Evolutionary conservation across 192 early-diverging fungal genomes (phyloP), one percentile per base, ranked within the genome.

Genomic region (Rhizophlyctis rosea): DNA sequence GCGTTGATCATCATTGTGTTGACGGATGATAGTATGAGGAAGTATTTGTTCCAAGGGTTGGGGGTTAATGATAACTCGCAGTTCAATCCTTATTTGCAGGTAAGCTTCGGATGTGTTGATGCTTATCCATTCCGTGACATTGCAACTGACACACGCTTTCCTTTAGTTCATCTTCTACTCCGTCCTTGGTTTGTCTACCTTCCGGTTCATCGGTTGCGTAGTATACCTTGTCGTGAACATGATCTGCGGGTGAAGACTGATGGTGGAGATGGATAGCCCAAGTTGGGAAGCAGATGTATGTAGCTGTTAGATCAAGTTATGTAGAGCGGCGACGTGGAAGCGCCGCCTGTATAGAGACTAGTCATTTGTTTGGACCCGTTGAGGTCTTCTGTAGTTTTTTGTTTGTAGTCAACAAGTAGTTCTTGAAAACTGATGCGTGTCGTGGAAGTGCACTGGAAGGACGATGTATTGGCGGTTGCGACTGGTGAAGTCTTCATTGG

Each of bases 101-200:
- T 63, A 39, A 28, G 56, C 32, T 57, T 57, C 11, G 7, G 35
- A 34, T 68, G 13, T 68, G 11, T 3, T 31, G 44, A 2, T 18
- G 28, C 18, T 30, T 27, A n/a, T 28, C 21, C 1, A 23, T 11
- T 69, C 29, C 0, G 11, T 25, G 24, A 47, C 4, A 14, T 64
- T 23, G 29, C 29, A 32, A 4, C 25, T 29, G 11, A 25, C 35
- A 62, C 25, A 39, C 27, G 49, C n/a, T 62, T 47, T 64, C 36
- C 51, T 35, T 64, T 67, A 71, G 57, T 87, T 93, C 69, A 92
- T 94, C 59, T 91, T 96, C 67, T 96, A 88, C 84, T 87, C 87
- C 23, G 91, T 93, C 21, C 78, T 86, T 3, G 87, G 67, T 1
- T 73, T 95, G 48, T 77, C 89, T 21, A 71, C 76, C 0, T 71